Evolutionary conservation across 2,329 filamentous ascomycete genomes (phyloP), one percentile per base, ranked within the genome.

Genomic region (Ramularia endophylla): DNA sequence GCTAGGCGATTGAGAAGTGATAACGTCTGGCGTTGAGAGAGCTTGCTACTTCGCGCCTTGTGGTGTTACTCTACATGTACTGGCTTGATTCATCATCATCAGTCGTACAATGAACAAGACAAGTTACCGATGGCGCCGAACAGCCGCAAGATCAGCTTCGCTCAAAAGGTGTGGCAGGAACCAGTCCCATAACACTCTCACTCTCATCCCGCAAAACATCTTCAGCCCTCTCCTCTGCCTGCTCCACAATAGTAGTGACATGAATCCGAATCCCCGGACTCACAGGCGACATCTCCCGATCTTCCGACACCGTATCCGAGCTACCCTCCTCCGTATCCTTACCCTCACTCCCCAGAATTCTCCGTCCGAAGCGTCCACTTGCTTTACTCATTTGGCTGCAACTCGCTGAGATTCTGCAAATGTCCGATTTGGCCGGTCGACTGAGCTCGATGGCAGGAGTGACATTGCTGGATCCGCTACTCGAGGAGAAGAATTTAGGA

Each of bases 401-500:
- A 17, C 33, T 48, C 9, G 46, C 49, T 7, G 41, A 47, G 15
- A 43, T 44, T 22, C 27, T 36, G 31, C 40, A 27, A 19, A 11
- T 31, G 16, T 3, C 27, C 32, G 16, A 41, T 32, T 25, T 41
- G 32, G 32, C 46, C n/a, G 39, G 36, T 8, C 43, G 36, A 31
- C 40, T 40, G 33, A 49, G 43, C 32, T 49, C 43, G n/a, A 49
- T 38, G 4, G 33, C 40, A 4, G 27, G 32, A 4, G 36, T 36
- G 3, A 36, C 27, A 8, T 30, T 36, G n/a, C 37, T 5, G 16
- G 39, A 36, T 15, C 37, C 42, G 20, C 30, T 25, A 16, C 19
- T 15, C 2, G 43, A 42, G n/a, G 38, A 38, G 38, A 58, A 57
- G 13, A 58, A 38, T 5, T 49, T 46, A 1, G 56, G 56, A 40